Evolutionary conservation across 2,329 filamentous ascomycete genomes (phyloP), one percentile per base, ranked within the genome.

Genomic region (Magnaporthales sp.): DNA sequence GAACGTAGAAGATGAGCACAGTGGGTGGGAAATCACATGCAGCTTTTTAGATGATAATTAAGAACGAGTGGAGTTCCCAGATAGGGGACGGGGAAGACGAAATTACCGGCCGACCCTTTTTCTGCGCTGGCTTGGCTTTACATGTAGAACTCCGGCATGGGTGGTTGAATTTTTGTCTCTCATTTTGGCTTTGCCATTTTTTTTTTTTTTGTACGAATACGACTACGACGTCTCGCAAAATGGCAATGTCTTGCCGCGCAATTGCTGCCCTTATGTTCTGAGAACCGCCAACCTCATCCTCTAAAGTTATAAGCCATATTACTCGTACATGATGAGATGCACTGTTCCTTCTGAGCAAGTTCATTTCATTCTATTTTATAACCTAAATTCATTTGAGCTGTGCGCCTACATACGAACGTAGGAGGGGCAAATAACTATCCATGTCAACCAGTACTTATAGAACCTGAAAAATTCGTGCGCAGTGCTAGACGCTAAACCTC

Each of bases 141-240:
- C 38, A 51, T 7, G 38, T 51, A 51, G 38, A 22, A n/a, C n/a
- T 63, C 62, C 8, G 54, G 11, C 22, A 32, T 26, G n/a, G 62
- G 32, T 27, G 26, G 56, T 24, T 13, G 15, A 27, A 13, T 27
- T 11, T 58, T 60, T 27, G 56, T 60, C 56, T 27, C 26, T 27
- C 15, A 60, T 60, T 60, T 60, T 3, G 31, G 54, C 13, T 63
- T 60, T 67, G 60, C 32, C 30, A 19, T 32, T 38, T 62, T 66
- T 66, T 60, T 29, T 46, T 64, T 66, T 63, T 56, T 62, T 64
- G 29, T 29, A 27, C 19, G 51, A 61, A 63, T 66, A 31, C 70
- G 70, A 71, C 70, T 70, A 69, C 68, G 38, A 51, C 38, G n/a
- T 6, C 38, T 51, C 38, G 38, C 38, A 51, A 51, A 51, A 51